Evolutionary conservation across 139 green algal species (phyloP), one percentile per base, ranked within the genome.

Genomic region (Haematococcus sp.): DNA sequence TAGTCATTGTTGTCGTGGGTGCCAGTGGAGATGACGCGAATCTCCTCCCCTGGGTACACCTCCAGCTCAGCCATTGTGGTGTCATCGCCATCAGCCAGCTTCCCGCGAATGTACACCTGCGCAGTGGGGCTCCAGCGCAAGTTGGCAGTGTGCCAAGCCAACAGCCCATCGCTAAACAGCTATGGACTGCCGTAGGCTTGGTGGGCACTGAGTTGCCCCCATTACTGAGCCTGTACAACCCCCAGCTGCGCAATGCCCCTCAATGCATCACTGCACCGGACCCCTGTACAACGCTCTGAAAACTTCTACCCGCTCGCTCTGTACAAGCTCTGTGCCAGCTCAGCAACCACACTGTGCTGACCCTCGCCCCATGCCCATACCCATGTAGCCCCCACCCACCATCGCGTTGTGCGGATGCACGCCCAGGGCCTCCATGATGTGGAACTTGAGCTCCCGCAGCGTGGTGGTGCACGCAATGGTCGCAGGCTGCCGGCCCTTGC

Each of bases 381-480:
- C n/a, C n/a, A n/a, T n/a, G n/a, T n/a, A n/a, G n/a, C 46, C 46
- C 46, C 13, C 5, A 65, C 58, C 22, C 44, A 66, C 69, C 76
- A 23, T 25, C 35, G 76, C 70, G 76, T 94, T 93, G 34, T 60
- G 44, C 32, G 89, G 88, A 70, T 93, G 84, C 25, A 92, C 67
- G 43, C 44, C 68, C n/a, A 93, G 56, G 19, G 71, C 66, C 76
- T 94, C 65, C 58, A 82, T 79, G 7, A 94, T 56, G 15, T 77
- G 75, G 30, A 88, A 72, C 76, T 82, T 82, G 16, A 94, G 74
- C 43, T 76, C 33, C 17, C 65, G 59, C 65, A 92, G 63, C 1
- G 78, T 86, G 52, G 72, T 76, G 34, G 28, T 63, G 32, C 70
- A 73, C 66, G 35, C 63, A 1, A 90, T 74, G 0, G 9, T 63